Conservation (phyloP, 768 basidiomycete species). For the Baorangia bicolor region DNA sequence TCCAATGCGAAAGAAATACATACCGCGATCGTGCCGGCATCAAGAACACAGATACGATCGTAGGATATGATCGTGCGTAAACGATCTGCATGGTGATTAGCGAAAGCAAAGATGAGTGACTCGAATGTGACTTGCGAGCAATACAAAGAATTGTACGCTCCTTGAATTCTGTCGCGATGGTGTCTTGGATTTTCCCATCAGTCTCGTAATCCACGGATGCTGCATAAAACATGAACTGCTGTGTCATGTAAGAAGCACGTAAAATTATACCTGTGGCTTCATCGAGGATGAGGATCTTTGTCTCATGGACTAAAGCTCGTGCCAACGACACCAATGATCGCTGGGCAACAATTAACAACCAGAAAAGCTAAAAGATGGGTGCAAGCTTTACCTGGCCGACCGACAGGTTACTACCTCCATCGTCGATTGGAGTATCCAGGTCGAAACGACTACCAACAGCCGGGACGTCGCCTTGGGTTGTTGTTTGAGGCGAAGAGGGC, state of each 20-base stretch:
- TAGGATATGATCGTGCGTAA: slow-evolving; percentile 85
- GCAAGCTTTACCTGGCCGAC: slow-evolving; percentile 46
- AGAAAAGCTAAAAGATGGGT: not conserved
- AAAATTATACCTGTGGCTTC: slow-evolving; percentile 69
- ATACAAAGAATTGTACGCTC: slow-evolving; percentile 87
- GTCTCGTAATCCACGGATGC: slow-evolving; percentile 91
- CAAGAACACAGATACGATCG: slow-evolving; percentile 86
- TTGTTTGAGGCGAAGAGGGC: slow-evolving; percentile 30
- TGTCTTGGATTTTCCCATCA: slow-evolving; percentile 87
- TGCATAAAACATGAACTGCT: slow-evolving; percentile 16
- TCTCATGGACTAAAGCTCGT: slow-evolving; percentile 83
- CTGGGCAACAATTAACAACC: slow-evolving; percentile 44
- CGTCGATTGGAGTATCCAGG: slow-evolving; percentile 81
- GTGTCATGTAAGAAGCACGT: not conserved
- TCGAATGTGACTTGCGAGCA: slow-evolving; percentile 55
- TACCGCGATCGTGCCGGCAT: slow-evolving; percentile 73
- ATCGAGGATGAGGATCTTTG: slow-evolving; percentile 83
- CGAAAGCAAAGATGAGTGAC: not conserved
- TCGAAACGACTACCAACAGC: slow-evolving; percentile 57
- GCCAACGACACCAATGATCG: slow-evolving; percentile 85
- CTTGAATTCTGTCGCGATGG: slow-evolving; percentile 80
- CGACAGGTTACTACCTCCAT: slow-evolving; percentile 83
- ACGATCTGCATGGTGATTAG: slow-evolving; percentile 51
- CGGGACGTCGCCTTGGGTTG: slow-evolving; percentile 39
- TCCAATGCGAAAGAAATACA: slow-evolving; percentile 23